Evolutionary conservation across 768 basidiomycete genomes (phyloP).

Genomic region (Cantharellus cinnabarinus): DNA sequence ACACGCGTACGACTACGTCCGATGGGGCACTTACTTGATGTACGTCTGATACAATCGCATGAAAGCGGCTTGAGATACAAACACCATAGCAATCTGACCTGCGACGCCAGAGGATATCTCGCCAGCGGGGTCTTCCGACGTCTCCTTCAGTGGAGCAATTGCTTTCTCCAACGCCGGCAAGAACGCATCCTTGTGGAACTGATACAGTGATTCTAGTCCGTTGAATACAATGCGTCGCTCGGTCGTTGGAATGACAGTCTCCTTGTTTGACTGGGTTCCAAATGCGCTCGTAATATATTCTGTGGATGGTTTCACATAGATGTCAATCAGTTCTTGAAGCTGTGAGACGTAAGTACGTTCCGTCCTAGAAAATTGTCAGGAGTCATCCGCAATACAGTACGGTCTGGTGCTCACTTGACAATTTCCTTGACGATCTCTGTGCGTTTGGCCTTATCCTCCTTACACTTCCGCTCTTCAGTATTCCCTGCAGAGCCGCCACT

Average conservation of each 20-base stretch:
- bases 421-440: slow-evolving; percentile 78
- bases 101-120: slow-evolving; percentile 55
- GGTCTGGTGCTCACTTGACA: slow-evolving; percentile 40
- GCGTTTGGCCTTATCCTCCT: slow-evolving; percentile 76
- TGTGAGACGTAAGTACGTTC: slow-evolving; percentile 89
- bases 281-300: slow-evolving; percentile 42
- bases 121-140: slow-evolving; percentile 45
- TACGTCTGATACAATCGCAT: slow-evolving; percentile 98
- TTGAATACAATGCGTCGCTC: slow-evolving; percentile 87
- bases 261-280: slow-evolving; percentile 50
- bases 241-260: slow-evolving; percentile 62
- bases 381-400: not conserved
- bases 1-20: no score
- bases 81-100: slow-evolving; percentile 67
- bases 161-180: slow-evolving; percentile 75
- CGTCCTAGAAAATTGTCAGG: slow-evolving; percentile 30
- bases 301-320: slow-evolving; percentile 77
- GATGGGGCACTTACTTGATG: slow-evolving; percentile 51
- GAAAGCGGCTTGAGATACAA: slow-evolving; percentile 86
- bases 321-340: slow-evolving; percentile 82
- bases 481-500: slow-evolving; percentile 37
- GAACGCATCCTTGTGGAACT: slow-evolving; percentile 85
- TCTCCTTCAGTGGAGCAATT: slow-evolving; percentile 40
- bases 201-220: slow-evolving; percentile 72
- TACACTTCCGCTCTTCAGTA: slow-evolving; percentile 64